Evolutionary conservation across 495 filamentous ascomycete genomes (phyloP), one percentile per base, ranked within the genome.

Genomic region (Sordaria brevicollis): DNA sequence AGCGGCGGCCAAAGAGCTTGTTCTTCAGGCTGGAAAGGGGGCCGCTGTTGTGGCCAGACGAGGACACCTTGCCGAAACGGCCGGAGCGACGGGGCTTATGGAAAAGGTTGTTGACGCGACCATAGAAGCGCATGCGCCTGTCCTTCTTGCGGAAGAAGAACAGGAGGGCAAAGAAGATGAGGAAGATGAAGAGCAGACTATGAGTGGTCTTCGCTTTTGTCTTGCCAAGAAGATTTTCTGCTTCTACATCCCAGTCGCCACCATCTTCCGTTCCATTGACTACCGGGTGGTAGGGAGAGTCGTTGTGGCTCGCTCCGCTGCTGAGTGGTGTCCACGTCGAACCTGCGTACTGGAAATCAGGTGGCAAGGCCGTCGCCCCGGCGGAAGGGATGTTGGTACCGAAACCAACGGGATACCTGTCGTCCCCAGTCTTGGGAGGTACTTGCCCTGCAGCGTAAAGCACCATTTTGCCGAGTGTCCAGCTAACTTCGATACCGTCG

Each of bases 391-490:
- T 78, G 75, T 99, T 98, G 81, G 86, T 91, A 49, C 95, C 95
- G 76, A 98, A 98, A 1, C 95, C 95, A 9, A 99, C 96, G 0
- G 92, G 91, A 6, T 91, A 82, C 7, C 75, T 75, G 65, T 81
- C 76, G 65, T 89, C 83, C 35, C 85, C 80, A 2, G 81, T 80
- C 11, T 84, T 81, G 0, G 91, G 84, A 1, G 91, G 90, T 17
- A 98, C 85, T 78, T 97, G 92, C 6, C 92, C 93, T 7, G 95
- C 89, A 0, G 94, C 95, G 74, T 98, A 99, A 25, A 99, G 87
- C n/a, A 98, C 89, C 84, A 98, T 97, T 79, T 97, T 97, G 3
- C 95, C 95, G 0, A 99, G 82, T 0, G 95, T 98, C 95, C 95
- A 99, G 81, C 92, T 96, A n/a, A 99, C 92, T 81, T 99, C 95